phyloP scores from a whole-genome alignment of 176 grass and related monocot species.

The Cenchrus fungigraminus region DNA sequence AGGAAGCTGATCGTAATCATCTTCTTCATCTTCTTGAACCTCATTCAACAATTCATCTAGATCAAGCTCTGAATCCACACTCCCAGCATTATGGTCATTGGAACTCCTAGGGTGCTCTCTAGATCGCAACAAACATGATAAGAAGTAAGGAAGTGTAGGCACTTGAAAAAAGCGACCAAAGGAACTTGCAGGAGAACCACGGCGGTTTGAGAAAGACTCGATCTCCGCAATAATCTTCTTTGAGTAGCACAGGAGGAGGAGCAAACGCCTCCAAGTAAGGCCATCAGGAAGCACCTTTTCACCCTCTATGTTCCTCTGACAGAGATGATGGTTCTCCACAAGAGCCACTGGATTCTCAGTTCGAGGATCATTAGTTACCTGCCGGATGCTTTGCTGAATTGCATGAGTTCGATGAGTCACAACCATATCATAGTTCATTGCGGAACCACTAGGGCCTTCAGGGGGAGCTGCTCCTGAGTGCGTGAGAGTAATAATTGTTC shows the following conservation, averaged over 20 bases:
- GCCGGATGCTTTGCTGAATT: slow-evolving; percentile 72
- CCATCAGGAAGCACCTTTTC: slow-evolving; percentile 88
- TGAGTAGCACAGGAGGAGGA: slow-evolving; percentile 84
- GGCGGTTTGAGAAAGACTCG: slow-evolving; percentile 57
- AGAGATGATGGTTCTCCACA: slow-evolving; percentile 91
- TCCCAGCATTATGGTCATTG: slow-evolving; percentile 47
- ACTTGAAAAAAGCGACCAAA: slow-evolving; percentile 55
- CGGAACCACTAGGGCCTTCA: slow-evolving; percentile 78
- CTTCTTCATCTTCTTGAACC: slow-evolving; percentile 58
- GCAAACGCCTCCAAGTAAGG: slow-evolving; percentile 71
- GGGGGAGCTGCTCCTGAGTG: slow-evolving; percentile 75
- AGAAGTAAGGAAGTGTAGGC: slow-evolving; percentile 71
- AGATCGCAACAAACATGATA: slow-evolving; percentile 80
- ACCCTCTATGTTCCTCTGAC: slow-evolving; percentile 69
- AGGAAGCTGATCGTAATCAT: slow-evolving; percentile 81
- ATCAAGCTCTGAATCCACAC: slow-evolving; percentile 57
- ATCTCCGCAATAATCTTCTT: slow-evolving; percentile 76
- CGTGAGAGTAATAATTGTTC: slow-evolving; percentile 74
- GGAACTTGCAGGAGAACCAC: slow-evolving; percentile 48
- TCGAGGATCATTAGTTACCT: slow-evolving; percentile 59
- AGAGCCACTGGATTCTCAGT: slow-evolving; percentile 73
- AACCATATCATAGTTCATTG: slow-evolving; percentile 69
- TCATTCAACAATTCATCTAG: slow-evolving; percentile 56
- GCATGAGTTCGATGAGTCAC: slow-evolving; percentile 56
- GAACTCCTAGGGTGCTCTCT: slow-evolving; percentile 66